Percentiles rank a stretch among this genome's conserved stretches.
These are phyloP conservation scores for Blastomyces parvus DNA, from an alignment of 2,329 filamentous ascomycete species.

Conservation along the genomic window DNA sequence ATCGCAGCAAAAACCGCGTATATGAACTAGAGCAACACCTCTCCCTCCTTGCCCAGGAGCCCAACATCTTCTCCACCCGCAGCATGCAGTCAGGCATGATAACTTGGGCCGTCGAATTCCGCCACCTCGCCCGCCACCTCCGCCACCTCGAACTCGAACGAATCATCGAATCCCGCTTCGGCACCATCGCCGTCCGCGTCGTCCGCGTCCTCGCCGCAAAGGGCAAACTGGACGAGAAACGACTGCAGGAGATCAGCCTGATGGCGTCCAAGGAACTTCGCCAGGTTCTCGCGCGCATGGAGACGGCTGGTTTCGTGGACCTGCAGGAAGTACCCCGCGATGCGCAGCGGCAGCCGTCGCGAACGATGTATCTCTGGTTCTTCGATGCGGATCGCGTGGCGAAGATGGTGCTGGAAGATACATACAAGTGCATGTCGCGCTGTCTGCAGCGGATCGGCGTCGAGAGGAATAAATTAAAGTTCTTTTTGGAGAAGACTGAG, in stretches of 20 bases:
- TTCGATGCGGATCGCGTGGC: constrained; percentile 69
- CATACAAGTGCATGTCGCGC: constrained; percentile 83
- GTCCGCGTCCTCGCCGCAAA: constrained; percentile 74
- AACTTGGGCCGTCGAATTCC: constrained; percentile 78
- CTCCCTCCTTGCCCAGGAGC: constrained; percentile 42
- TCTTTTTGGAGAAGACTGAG: constrained; percentile 70
- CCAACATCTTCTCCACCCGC: constrained; percentile 30
- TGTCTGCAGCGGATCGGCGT: constrained; percentile 70
- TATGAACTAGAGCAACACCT: constrained; percentile 34
- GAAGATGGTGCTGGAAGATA: constrained; percentile 62
- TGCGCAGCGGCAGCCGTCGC: constrained; percentile 66
- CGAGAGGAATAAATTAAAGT: constrained; percentile 61
- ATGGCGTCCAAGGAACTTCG: constrained; percentile 80
- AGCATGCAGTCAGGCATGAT: constrained; percentile 45
- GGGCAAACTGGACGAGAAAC: constrained; percentile 92
- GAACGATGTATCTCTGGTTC: constrained; percentile 86
- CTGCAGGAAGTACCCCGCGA: constrained; percentile 92
- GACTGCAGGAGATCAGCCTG: constrained; percentile 67
- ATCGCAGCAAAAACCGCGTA: constrained; percentile 21
- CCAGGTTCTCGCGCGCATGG: constrained; percentile 73
- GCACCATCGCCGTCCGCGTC: constrained; percentile 68
- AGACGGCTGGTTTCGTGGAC: constrained; percentile 76
- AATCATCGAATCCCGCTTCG: constrained; percentile 68
- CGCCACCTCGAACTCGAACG: constrained; percentile 72
- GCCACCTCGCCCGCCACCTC: constrained; percentile 58